Percentiles rank a stretch among this genome's conserved stretches.
These are phyloP conservation scores for Dianthus caryophyllus DNA, from an alignment of 148 eudicot species.

Conservation along the genomic window DNA sequence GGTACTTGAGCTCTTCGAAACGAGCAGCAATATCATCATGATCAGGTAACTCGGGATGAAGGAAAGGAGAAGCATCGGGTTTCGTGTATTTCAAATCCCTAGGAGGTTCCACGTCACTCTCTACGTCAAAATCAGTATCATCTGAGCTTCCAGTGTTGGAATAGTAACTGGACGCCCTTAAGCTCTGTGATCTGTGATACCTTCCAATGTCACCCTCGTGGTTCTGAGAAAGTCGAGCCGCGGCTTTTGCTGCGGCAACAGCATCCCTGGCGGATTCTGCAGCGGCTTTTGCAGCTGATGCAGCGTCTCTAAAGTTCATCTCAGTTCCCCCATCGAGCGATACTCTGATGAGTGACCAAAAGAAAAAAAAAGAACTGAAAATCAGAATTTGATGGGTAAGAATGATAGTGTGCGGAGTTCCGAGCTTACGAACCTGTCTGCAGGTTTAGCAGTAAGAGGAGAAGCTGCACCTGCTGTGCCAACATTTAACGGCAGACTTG, in stretches of 20 bases:
- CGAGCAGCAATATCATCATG: constrained; percentile 82
- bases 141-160: constrained; percentile 10
- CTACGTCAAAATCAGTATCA: constrained; percentile 74
- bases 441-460: constrained; percentile 39
- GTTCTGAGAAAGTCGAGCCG: constrained; percentile 52
- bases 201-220: constrained; percentile 16
- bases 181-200: constrained; percentile 20
- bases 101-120: constrained; percentile 43
- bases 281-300: constrained; percentile 88
- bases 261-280: constrained; percentile 78
- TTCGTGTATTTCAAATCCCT: constrained; percentile 17
- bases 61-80: constrained; percentile 29
- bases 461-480: constrained; percentile 19
- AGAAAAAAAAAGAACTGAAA: neutral
- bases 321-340: constrained; percentile 31
- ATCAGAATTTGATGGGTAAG: neutral
- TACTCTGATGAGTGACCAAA: constrained; percentile 22
- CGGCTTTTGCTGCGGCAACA: constrained; percentile 84
- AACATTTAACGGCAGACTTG: constrained; percentile 61
- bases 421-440: constrained; percentile 35
- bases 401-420: neutral
- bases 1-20: constrained; percentile 76
- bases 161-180: constrained; percentile 3
- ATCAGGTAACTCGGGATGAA: constrained; percentile 89
- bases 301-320: constrained; percentile 44